These are phyloP conservation scores for Blastobotrys muscicola DNA, from an alignment of 805 yeast genomes.

Conservation along the genomic window DNA sequence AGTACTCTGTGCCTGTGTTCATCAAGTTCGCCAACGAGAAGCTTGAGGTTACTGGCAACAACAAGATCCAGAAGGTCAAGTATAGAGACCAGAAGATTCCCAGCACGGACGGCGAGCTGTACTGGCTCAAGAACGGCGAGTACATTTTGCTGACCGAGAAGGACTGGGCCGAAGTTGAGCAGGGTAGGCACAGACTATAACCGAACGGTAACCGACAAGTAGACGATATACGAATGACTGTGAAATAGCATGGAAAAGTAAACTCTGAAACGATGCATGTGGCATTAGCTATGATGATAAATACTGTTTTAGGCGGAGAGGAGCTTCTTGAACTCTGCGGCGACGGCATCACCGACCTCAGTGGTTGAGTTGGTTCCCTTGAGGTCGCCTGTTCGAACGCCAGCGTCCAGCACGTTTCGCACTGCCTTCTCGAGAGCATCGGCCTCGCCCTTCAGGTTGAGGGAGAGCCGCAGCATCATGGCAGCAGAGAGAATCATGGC, in stretches of 20 bases:
- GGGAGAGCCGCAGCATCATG: conserved; percentile 90
- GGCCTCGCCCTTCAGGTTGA: conserved; percentile 77
- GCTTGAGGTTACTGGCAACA: conserved; percentile 67
- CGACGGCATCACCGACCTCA: conserved; percentile 94
- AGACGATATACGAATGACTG: too few relatives aligned
- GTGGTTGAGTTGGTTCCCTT: conserved; percentile 75
- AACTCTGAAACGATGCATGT: too few relatives aligned
- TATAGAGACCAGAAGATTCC: conserved; percentile 31
- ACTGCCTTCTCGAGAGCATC: conserved; percentile 85
- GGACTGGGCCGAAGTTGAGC: conserved; percentile 40
- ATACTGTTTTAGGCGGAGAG: conserved; percentile 21
- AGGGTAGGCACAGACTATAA: conserved; percentile 24
- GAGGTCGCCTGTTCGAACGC: conserved; percentile 85
- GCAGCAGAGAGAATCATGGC: conserved; percentile 95
- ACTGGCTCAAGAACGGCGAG: conserved; percentile 51
- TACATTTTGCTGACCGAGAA: conserved; percentile 49
- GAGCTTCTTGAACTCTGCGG: conserved; percentile 53
- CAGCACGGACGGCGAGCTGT: conserved; percentile 41
- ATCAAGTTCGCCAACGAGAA: conserved; percentile 48
- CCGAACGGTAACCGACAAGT: too few relatives aligned
- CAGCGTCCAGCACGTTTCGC: conserved; percentile 65
- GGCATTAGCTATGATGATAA: too few relatives aligned
- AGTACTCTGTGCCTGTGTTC: conserved; percentile 79
- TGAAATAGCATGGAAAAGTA: too few relatives aligned
- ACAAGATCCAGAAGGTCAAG: conserved; percentile 72